These are phyloP conservation scores for Tulasnella sp. DNA, from an alignment of 768 basidiomycete species.

Conservation along the genomic window DNA sequence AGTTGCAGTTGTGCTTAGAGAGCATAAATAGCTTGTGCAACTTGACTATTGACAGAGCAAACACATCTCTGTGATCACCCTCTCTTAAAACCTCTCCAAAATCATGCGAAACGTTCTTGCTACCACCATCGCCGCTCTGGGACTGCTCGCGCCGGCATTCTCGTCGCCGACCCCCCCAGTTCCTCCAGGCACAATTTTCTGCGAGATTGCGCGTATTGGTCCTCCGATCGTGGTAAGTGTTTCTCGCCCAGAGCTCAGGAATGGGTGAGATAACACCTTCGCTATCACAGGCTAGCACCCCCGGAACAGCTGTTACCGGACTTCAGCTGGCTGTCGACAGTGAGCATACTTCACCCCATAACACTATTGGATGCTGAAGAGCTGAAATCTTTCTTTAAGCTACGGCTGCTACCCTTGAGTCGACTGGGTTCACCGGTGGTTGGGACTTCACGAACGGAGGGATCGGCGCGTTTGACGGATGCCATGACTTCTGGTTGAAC, in stretches of 20 bases:
- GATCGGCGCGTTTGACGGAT: neutral
- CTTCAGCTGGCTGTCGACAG: neutral
- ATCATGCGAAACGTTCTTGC: neutral
- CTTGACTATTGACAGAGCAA: neutral
- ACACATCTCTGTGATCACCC: neutral
- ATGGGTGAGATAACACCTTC: neutral
- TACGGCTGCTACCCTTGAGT: neutral
- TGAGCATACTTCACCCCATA: neutral
- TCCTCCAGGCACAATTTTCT: neutral
- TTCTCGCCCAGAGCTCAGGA: neutral
- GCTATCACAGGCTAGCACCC: neutral
- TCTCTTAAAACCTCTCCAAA: neutral
- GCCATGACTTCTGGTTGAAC: neutral
- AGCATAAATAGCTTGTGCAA: neutral
- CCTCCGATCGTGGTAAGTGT: neutral
- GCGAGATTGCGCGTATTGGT: neutral
- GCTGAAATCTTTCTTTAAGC: neutral
- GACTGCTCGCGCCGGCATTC: neutral
- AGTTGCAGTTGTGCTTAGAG: no score
- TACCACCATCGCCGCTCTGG: neutral
- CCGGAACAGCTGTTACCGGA: neutral
- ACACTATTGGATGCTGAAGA: no score
- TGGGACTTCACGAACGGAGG: neutral
- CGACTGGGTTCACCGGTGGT: neutral
- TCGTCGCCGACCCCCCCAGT: neutral